Conservation (phyloP, 177 flowering plant species). For the Telopea speciosissima region DNA sequence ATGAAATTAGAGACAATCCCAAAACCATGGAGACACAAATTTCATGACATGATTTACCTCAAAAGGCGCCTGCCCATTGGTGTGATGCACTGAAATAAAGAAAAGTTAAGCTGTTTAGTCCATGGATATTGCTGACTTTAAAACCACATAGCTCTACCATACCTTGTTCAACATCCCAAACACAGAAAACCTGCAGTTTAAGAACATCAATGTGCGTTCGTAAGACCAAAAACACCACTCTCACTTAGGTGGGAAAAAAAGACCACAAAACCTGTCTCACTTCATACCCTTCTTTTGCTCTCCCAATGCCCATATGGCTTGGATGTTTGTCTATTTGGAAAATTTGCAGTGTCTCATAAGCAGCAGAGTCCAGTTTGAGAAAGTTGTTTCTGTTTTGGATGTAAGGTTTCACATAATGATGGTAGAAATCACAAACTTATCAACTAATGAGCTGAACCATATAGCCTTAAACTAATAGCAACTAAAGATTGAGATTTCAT, state of each 20-base stretch:
- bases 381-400: slow-evolving; percentile 59
- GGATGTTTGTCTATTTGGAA: slow-evolving; percentile 97
- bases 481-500: background rate
- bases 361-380: slow-evolving; percentile 89
- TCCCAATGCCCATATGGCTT: slow-evolving; percentile 98
- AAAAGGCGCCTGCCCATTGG: slow-evolving; percentile 86
- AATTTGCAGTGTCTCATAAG: slow-evolving; percentile 88
- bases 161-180: slow-evolving; percentile 99
- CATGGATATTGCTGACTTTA: slow-evolving; percentile 8
- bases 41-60: slow-evolving; percentile 44
- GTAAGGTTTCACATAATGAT: slow-evolving; percentile 19
- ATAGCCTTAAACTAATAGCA: background rate
- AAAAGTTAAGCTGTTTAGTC: slow-evolving; percentile 9
- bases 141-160: slow-evolving; percentile 5
- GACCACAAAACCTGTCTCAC: background rate
- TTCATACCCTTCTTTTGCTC: slow-evolving; percentile 93
- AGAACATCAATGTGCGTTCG: slow-evolving; percentile 9
- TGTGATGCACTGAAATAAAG: slow-evolving; percentile 72
- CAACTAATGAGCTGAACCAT: background rate
- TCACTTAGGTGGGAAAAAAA: background rate
- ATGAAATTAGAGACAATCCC: slow-evolving; percentile 7
- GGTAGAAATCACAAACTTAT: too few species aligned
- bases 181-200: slow-evolving; percentile 80
- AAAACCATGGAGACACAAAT: slow-evolving; percentile 6
- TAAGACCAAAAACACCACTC: background rate